These are phyloP conservation scores for Lipomyces yamanashiensis DNA, from an alignment of 805 yeast species.

Conservation along the genomic window DNA sequence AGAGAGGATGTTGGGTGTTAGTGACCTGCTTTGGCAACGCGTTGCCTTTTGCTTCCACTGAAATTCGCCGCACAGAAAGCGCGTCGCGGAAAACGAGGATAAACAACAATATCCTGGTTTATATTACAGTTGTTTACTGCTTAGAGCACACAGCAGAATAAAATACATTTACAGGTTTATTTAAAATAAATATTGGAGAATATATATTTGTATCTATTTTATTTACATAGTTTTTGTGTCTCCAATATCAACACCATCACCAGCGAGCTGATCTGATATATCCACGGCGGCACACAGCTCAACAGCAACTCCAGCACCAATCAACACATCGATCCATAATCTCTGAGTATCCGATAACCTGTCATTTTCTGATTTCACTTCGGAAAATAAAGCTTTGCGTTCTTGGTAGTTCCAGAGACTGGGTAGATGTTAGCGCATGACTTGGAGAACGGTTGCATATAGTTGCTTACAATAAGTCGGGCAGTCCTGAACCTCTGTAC, in stretches of 20 bases:
- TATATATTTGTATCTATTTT: no score
- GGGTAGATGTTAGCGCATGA: neutral
- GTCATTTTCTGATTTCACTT: slow-evolving; percentile 48
- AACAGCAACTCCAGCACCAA: slow-evolving; percentile 41
- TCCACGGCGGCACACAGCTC: slow-evolving; percentile 43
- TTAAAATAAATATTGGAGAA: no score
- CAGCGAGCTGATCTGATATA: neutral
- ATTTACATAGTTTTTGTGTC: no score
- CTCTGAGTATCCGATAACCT: slow-evolving; percentile 47
- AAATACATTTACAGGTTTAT: no score
- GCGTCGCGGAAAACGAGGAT: neutral
- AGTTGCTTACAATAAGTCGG: slow-evolving; percentile 42
- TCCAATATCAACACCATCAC: neutral
- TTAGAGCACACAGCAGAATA: no score
- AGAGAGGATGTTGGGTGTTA: no score
- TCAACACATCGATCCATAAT: slow-evolving; percentile 46
- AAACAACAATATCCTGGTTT: neutral
- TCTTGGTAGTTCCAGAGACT: slow-evolving; percentile 41
- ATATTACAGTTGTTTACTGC: no score
- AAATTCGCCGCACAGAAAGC: neutral
- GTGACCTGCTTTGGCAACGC: no score
- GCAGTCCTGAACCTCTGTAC: slow-evolving; percentile 44
- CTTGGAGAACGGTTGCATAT: neutral
- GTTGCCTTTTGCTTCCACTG: neutral
- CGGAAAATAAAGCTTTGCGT: slow-evolving; percentile 31